Evolutionary conservation across 768 basidiomycete species (phyloP), one percentile per base, ranked within the genome.

Genomic region (Gautieria morchelliformis): DNA sequence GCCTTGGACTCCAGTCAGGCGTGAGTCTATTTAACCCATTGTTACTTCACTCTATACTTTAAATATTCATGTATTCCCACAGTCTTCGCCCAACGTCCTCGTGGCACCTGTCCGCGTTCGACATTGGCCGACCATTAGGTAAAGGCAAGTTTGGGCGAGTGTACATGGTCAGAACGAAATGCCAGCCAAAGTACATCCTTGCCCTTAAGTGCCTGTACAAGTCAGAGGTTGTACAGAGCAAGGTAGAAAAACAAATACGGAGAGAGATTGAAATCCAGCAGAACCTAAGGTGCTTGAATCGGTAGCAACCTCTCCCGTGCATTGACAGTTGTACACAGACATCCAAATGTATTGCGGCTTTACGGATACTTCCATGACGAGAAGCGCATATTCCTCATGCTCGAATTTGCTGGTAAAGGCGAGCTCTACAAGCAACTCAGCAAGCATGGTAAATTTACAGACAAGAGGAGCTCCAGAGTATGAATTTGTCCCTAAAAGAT

Each of bases 101-200:
- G 65, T 93, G 93, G 87, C 83, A 80, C 32, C 75, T 98, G 4
- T 80, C 82, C 58, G 79, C 84, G 54, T 96, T 99, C 64, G 92
- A 96, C 61, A 95, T 98, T 65, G 95, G 96, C 17, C 83, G 93
- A 11, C 93, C 93, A 3, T 78, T 99, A 1, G 96, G 96, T n/a
- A 97, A 98, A 69, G 96, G 96, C 47, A 98, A 98, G 74, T 99
- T 98, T 64, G 96, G 96, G 1, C 88, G 93, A 3, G 96, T 99
- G 24, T 98, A 99, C 76, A 94, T 98, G 86, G 93, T 95, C 46
- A 83, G 94, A 52, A 97, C 95, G 19, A 95, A 94, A 69, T 70
- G 75, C 59, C 80, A 85, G 59, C 92, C 93, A 1, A 82, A 85
- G 59, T 98, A 89, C 75, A 95, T 97, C 67, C 83, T 98, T 65